Evolutionary conservation across 768 basidiomycete genomes (phyloP), one percentile per base, ranked within the genome.

Genomic region (Tulasnella sp.): DNA sequence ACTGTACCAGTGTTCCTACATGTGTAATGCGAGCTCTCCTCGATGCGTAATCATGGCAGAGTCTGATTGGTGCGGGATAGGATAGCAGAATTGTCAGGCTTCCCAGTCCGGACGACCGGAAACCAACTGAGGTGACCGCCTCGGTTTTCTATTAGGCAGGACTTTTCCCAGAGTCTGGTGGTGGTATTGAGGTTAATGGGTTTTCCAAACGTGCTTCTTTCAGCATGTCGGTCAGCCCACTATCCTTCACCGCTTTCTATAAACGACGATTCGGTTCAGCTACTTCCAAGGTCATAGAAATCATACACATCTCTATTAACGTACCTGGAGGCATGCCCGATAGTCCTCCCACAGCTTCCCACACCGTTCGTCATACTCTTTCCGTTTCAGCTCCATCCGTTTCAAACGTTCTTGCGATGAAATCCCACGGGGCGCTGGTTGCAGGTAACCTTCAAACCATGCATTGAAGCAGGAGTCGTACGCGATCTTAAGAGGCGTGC

Each of bases 391-490:
- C 83, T 92, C 91, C 3, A 93, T 91, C 83, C 93, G 92, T 72
- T 88, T 90, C 22, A 89, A 87, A 73, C 91, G 90, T 79, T 89
- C 87, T 77, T 89, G 87, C 18, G 79, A 88, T 83, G 44, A 86
- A 85, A 74, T 85, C 81, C 42, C 37, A 72, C 24, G 83, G 80
- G 42, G 84, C 31, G 87, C 84, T 12, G 96, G 96, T 84, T 96
- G 93, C 34, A 98, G 91, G 85, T 98, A 99, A 16, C 95, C 96
- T 86, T 98, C 96, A 83, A 99, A 96, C 97, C 97, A 98, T 11
- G 93, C 91, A 84, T 98, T 98, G 88, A 99, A 99, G 88, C 97
- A 99, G 0, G 94, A 88, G 86, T 99, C 97, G 85, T 98, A 99
- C 79, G 91, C 87, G 77, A 91, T 91, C 86, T 99, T 98, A 80